phyloP scores from a whole-genome alignment of 208 protist species.

The Trichomonas vaginalis region DNA sequence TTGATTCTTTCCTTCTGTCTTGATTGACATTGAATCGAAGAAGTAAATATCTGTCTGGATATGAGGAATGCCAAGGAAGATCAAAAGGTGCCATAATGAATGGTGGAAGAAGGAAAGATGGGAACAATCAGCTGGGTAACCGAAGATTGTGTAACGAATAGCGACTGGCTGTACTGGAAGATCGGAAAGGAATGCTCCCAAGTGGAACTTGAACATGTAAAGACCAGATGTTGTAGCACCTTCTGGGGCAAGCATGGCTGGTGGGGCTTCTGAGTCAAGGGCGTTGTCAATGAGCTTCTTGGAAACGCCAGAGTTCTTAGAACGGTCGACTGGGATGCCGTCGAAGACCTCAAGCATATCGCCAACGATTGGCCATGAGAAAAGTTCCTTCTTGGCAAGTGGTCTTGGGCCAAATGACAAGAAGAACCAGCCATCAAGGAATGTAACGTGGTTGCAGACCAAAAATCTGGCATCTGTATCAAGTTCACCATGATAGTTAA shows the following conservation, averaged over 20 bases:
- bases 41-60: background rate
- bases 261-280: background rate
- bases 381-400: background rate
- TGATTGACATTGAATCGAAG: background rate
- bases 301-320: background rate
- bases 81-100: background rate
- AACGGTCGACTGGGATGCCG: background rate
- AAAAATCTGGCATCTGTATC: background rate
- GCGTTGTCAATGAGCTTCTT: background rate
- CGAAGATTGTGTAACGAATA: background rate
- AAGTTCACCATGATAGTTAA: background rate
- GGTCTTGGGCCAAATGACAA: background rate
- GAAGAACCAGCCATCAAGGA: conserved; percentile 4
- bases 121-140: background rate
- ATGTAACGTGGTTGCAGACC: background rate
- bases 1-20: background rate
- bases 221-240: background rate
- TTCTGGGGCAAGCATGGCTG: background rate
- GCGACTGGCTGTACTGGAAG: background rate
- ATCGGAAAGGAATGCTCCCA: background rate
- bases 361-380: background rate
- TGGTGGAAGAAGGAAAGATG: background rate
- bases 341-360: background rate
- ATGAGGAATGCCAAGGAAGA: background rate
- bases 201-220: background rate